phyloP scores from a whole-genome alignment of 441 rosid species.

The Metrosideros polymorpha region DNA sequence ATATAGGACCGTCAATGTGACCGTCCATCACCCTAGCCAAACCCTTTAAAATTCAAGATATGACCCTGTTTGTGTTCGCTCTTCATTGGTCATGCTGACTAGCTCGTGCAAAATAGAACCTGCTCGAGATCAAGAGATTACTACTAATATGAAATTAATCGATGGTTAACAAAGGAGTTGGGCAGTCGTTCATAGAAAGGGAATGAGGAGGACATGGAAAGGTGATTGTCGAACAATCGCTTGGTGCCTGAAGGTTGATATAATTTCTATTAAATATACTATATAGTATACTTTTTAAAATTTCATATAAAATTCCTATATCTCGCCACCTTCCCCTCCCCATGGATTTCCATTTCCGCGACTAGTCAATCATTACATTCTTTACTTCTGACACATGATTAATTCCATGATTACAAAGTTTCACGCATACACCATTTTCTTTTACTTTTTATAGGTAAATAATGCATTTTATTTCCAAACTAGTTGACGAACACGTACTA shows the following conservation, averaged over 20 bases:
- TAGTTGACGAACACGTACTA: no score
- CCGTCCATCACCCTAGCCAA: no score
- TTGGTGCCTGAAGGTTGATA: not conserved
- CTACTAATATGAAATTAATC: not conserved
- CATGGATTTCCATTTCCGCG: not conserved
- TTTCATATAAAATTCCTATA: not conserved
- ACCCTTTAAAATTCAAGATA: not conserved
- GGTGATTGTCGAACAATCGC: not conserved
- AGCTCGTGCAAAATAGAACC: not conserved
- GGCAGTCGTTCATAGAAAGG: not conserved
- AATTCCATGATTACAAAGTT: no score
- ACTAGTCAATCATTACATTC: no score
- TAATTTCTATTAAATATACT: not conserved
- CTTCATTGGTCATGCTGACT: not conserved
- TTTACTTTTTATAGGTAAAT: no score
- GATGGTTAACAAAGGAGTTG: not conserved
- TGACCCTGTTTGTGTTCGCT: not conserved
- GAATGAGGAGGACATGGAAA: not conserved
- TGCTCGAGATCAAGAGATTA: not conserved
- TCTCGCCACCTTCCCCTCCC: not conserved
- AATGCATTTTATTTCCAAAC: no score
- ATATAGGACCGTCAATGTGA: no score
- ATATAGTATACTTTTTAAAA: no score
- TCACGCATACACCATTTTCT: no score
- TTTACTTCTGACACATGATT: no score